These are phyloP conservation scores for Lyophyllum decastes DNA, from an alignment of 768 basidiomycete species.

Conservation along the genomic window DNA sequence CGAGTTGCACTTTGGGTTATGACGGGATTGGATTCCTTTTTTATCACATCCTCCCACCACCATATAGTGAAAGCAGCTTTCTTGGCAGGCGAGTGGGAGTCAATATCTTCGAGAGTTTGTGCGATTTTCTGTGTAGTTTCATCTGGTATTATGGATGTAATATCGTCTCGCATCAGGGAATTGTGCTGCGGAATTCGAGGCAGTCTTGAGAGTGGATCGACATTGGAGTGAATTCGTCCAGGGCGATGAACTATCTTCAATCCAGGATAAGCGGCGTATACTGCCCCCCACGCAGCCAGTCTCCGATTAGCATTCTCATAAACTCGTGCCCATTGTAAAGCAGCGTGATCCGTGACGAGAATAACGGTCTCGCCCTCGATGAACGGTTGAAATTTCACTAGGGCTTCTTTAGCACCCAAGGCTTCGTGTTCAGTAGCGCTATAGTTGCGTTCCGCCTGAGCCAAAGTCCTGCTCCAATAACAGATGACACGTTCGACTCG, in stretches of 20 bases:
- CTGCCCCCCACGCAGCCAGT: conserved; percentile 30
- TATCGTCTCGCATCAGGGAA: conserved; percentile 19
- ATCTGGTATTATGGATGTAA: neutral
- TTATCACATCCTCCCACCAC: no score
- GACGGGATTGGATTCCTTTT: no score
- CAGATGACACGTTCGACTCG: no score
- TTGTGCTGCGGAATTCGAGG: no score
- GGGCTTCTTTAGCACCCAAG: no score
- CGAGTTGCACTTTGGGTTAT: conserved; percentile 15
- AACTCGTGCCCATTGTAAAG: conserved; percentile 23
- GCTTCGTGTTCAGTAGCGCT: no score
- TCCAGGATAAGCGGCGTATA: conserved; percentile 33
- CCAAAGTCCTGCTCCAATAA: no score
- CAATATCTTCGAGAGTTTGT: neutral
- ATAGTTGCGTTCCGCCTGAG: no score
- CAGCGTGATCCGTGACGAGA: conserved; percentile 24
- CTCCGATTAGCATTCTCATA: conserved; percentile 23
- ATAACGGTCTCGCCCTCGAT: conserved; percentile 33
- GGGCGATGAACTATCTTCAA: no score
- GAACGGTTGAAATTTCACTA: conserved; percentile 28
- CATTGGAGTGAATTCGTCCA: no score
- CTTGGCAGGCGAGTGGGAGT: conserved; percentile 2
- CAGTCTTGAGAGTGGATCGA: no score
- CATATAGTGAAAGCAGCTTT: conserved; percentile 21
- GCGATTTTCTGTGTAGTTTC: neutral